Evolutionary conservation across 176 grass and related monocot genomes (phyloP), one percentile per base, ranked within the genome.

Genomic region (Triticum turgidum): DNA sequence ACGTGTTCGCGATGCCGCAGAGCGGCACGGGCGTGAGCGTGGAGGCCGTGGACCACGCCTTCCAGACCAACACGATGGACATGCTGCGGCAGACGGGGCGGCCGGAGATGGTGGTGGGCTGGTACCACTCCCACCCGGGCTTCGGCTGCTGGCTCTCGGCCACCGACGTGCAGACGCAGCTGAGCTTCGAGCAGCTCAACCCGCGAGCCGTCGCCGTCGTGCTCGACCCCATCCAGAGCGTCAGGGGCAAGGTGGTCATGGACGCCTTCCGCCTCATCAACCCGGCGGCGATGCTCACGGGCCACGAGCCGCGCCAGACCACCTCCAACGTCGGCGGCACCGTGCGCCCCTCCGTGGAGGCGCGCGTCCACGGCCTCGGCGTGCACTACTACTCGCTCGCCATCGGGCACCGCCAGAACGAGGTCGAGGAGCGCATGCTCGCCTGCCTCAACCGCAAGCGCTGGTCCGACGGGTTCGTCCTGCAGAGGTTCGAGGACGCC

Each of bases 21-120:
- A 98, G 96, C 86, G 93, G 96, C 33, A 98, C 96, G 3, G 92
- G 93, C 65, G 93, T 98, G 49, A 94, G 92, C 84, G 92, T 96
- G 1, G 92, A 98, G 90, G 93, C 96, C 7, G 93, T 98, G 21
- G 96, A 98, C 84, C 92, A 98, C 73, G 93, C 92, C 21, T 98
- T 98, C 80, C 96, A 98, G 87, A 98, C 93, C 22, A 94, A 94
- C 88, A 98, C 96, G 96, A 90, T 98, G 9, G 96, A 96, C 83
- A 98, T 98, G 96, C 96, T 98, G 82, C 94, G 95, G 76, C 92
- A 96, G 86, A 96, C 93, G 3, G 96, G 93, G 73, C 93, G 96
- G 93, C 69, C 69, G 37, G 69, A 72, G 69, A 72, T 72, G 69
- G 69, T 72, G 20, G 69, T 72, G 10, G 37, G 69, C 4, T 71